Evolutionary conservation across 257 asterid genomes (phyloP).

Genomic region (Echium plantagineum): DNA sequence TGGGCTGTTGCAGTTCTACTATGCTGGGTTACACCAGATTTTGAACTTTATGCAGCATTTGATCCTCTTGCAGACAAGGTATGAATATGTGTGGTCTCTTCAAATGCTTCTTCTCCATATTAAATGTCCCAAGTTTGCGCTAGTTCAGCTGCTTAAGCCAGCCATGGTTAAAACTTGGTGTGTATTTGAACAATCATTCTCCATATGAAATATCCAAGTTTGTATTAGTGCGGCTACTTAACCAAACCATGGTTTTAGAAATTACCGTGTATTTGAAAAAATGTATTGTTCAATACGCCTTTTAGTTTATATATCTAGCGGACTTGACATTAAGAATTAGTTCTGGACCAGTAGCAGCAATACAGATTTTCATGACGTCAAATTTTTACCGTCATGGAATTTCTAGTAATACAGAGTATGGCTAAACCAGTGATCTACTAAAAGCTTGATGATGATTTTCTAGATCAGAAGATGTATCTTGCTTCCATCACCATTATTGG

Average conservation of each 20-base stretch:
- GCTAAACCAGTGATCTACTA: not conserved
- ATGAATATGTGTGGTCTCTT: constrained; percentile 11
- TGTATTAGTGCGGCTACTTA: not conserved
- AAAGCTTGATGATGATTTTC: too few relatives aligned
- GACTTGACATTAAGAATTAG: not conserved
- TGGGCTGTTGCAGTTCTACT: constrained; percentile 81
- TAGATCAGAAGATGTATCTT: too few relatives aligned
- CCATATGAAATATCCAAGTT: too few relatives aligned
- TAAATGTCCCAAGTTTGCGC: too few relatives aligned
- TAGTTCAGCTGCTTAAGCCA: too few relatives aligned
- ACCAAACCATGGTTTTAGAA: too few relatives aligned
- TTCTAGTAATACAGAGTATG: not conserved
- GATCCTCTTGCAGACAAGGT: constrained; percentile 99
- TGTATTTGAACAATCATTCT: too few relatives aligned
- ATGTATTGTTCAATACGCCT: too few relatives aligned
- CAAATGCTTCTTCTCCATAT: not conserved
- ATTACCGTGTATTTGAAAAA: too few relatives aligned
- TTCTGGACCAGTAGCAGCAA: not conserved
- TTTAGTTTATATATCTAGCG: not conserved
- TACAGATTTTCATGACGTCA: not conserved
- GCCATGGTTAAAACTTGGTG: too few relatives aligned
- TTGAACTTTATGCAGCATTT: constrained; percentile 92
- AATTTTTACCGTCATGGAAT: too few relatives aligned
- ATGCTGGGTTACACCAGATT: constrained; percentile 97
- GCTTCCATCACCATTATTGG: too few relatives aligned